phyloP scores from a whole-genome alignment of 1,139 yeast species.

The Scheffersomyces parashehatae region DNA sequence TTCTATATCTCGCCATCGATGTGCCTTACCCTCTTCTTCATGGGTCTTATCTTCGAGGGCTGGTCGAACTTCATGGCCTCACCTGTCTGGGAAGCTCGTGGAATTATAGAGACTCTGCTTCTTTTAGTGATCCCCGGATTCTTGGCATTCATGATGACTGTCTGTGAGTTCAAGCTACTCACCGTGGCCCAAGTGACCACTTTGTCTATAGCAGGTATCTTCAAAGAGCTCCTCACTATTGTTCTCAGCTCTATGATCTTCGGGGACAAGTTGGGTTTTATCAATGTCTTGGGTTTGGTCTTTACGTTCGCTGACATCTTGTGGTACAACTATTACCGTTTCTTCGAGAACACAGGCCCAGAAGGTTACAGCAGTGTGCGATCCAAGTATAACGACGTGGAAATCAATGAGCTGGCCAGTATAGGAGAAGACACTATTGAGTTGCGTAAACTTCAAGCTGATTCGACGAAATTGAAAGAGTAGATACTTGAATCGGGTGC shows the following conservation, averaged over 20 bases:
- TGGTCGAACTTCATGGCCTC: slow-evolving; percentile 51
- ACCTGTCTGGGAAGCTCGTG: slow-evolving; percentile 63
- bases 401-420: neutral
- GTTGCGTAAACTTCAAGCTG: neutral
- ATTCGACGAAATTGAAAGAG: too few relatives aligned
- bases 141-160: slow-evolving; percentile 85
- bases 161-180: slow-evolving; percentile 82
- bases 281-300: slow-evolving; percentile 74
- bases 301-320: slow-evolving; percentile 77
- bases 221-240: slow-evolving; percentile 86
- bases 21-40: slow-evolving; percentile 58
- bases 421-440: neutral
- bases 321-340: slow-evolving; percentile 75
- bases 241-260: slow-evolving; percentile 68
- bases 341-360: slow-evolving; percentile 22
- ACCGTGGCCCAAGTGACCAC: slow-evolving; percentile 85
- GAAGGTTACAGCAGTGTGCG: slow-evolving; percentile 7
- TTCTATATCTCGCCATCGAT: slow-evolving; percentile 83
- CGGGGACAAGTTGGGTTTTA: slow-evolving; percentile 65
- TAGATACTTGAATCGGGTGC: too few relatives aligned
- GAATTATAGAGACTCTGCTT: slow-evolving; percentile 52
- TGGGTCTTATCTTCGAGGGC: slow-evolving; percentile 71
- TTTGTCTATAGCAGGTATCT: slow-evolving; percentile 85
- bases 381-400: slow-evolving; percentile 1
- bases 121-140: slow-evolving; percentile 79